A percentile compares a stretch with the other conserved stretches of the same genome.
Conservation (phyloP, 805 yeast species). For the Candida broadrunensis region DNA sequence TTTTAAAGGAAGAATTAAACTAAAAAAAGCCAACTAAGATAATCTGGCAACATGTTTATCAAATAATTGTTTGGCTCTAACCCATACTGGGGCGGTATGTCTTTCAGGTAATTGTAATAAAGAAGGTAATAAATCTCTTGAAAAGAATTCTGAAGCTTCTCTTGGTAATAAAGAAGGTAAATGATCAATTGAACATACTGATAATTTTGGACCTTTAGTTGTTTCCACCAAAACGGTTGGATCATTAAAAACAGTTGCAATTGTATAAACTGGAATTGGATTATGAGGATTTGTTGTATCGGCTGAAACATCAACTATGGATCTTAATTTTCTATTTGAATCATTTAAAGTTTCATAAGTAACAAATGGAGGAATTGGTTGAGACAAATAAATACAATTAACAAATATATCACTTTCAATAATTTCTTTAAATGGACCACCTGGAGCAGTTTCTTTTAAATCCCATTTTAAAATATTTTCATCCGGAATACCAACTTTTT, state of each 20-base stretch:
- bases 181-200: slow-evolving; percentile 95
- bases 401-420: slow-evolving; percentile 84
- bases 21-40: slow-evolving; percentile 13
- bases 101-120: slow-evolving; percentile 82
- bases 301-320: slow-evolving; percentile 96
- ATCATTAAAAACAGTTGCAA: slow-evolving; percentile 85
- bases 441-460: slow-evolving; percentile 91
- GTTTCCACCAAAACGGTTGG: slow-evolving; percentile 89
- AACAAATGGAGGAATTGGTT: slow-evolving; percentile 92
- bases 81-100: slow-evolving; percentile 86
- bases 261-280: slow-evolving; percentile 90
- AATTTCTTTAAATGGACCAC: slow-evolving; percentile 96
- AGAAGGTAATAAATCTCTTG: slow-evolving; percentile 85
- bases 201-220: slow-evolving; percentile 75
- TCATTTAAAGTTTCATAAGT: slow-evolving; percentile 64
- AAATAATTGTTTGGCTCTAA: slow-evolving; percentile 77
- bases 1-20: background rate
- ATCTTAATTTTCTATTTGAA: slow-evolving; percentile 72
- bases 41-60: slow-evolving; percentile 82
- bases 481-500: slow-evolving; percentile 84
- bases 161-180: slow-evolving; percentile 94
- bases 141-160: slow-evolving; percentile 92
- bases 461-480: slow-evolving; percentile 89
- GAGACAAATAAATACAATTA: slow-evolving; percentile 92
- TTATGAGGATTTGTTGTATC: slow-evolving; percentile 98